Conservation (phyloP, 2,329 filamentous ascomycete species). For the Colletotrichum plurivorum region DNA sequence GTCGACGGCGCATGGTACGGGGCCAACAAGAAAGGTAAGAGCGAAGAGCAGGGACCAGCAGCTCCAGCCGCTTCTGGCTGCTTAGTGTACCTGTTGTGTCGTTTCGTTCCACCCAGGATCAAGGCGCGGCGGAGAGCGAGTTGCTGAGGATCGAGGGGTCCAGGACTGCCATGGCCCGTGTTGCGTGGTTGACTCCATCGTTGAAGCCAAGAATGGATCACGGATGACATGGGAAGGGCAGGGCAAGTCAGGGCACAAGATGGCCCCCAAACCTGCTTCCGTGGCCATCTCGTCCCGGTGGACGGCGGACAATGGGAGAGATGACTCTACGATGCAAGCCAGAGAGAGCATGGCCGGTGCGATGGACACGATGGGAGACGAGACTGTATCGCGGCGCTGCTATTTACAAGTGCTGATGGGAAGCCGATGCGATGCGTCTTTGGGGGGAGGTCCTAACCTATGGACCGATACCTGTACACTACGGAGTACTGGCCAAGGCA, state of each 20-base stretch:
- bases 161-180: slow-evolving; percentile 23
- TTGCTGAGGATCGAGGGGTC: slow-evolving; percentile 26
- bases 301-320: slow-evolving; percentile 8
- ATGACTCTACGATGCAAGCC: background rate
- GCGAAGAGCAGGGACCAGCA: slow-evolving; percentile 29
- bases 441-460: slow-evolving; percentile 12
- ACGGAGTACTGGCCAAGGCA: too few relatives aligned
- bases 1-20: slow-evolving; percentile 21
- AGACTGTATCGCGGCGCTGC: slow-evolving; percentile 32
- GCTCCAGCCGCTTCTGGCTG: slow-evolving; percentile 35
- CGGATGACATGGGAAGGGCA: slow-evolving; percentile 19
- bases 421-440: slow-evolving; percentile 32
- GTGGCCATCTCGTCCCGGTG: slow-evolving; percentile 5
- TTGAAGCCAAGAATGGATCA: slow-evolving; percentile 6
- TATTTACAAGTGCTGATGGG: slow-evolving; percentile 39
- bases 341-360: background rate
- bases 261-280: slow-evolving; percentile 27
- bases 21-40: slow-evolving; percentile 33
- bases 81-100: slow-evolving; percentile 21
- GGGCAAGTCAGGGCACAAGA: slow-evolving; percentile 12
- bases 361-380: slow-evolving; percentile 2
- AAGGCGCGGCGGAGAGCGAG: background rate
- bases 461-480: background rate
- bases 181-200: slow-evolving; percentile 31
- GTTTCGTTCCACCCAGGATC: slow-evolving; percentile 30